Percentiles rank a stretch among this genome's conserved stretches.
phyloP scores from a whole-genome alignment of 169 alveolate genomes.

The Cryptosporidium ubiquitum region DNA sequence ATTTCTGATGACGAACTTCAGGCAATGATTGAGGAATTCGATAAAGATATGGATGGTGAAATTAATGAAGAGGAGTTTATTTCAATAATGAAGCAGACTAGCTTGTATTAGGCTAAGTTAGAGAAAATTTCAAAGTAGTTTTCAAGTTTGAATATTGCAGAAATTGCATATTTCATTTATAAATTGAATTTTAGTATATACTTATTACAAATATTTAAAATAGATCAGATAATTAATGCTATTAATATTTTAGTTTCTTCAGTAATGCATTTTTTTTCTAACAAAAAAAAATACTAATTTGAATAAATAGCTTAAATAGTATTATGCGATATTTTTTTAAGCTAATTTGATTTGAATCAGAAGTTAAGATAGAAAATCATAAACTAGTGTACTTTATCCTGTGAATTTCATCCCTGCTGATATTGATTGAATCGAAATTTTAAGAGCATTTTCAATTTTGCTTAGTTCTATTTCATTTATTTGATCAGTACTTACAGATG shows the following conservation, averaged over 20 bases:
- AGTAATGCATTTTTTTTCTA: too few species aligned
- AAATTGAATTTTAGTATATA: not conserved
- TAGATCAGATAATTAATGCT: conserved; percentile 46
- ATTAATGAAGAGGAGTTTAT: conserved; percentile 96
- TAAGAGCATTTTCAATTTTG: conserved; percentile 70
- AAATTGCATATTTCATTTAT: not conserved
- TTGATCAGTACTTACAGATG: not conserved
- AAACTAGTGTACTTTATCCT: not conserved
- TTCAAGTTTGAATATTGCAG: not conserved
- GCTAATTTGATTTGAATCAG: not conserved
- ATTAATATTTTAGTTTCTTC: not conserved
- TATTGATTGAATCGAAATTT: conserved; percentile 67
- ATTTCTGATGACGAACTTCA: conserved; percentile 97
- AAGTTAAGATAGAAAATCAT: not conserved
- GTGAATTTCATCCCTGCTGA: conserved; percentile 69
- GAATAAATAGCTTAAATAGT: too few species aligned
- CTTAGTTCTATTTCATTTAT: conserved; percentile 22
- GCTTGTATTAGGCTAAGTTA: conserved; percentile 84
- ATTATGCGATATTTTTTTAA: not conserved
- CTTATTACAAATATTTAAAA: not conserved
- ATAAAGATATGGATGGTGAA: conserved; percentile 97
- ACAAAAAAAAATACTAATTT: not conserved
- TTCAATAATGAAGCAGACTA: conserved; percentile 97
- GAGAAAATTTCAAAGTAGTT: not conserved
- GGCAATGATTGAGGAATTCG: conserved; percentile 99